These are phyloP conservation scores for Apiotrichum gamsii DNA, from an alignment of 1,284 basidiomycete species.

Conservation along the genomic window DNA sequence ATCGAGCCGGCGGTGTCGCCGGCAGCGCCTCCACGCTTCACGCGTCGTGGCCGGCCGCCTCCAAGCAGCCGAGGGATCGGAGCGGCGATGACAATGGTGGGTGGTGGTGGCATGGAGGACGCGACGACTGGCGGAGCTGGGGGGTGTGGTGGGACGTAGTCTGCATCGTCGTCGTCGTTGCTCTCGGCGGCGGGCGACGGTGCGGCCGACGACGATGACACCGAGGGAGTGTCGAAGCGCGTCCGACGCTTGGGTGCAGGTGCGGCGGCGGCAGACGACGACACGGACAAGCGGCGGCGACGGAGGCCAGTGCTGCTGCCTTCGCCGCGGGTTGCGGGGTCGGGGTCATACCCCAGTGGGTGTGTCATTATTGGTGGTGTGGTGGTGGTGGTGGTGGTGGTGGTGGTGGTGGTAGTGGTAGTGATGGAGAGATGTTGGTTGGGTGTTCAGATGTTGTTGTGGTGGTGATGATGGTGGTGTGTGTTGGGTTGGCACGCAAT, in stretches of 20 bases:
- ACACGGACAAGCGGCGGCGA: neutral
- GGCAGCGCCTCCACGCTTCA: neutral
- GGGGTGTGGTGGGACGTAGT: neutral
- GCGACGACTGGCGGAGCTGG: too few relatives aligned
- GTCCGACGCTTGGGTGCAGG: neutral
- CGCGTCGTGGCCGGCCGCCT: constrained; percentile 4
- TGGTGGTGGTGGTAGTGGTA: too few relatives aligned
- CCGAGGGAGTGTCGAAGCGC: neutral
- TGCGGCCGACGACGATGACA: neutral
- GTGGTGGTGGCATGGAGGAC: too few relatives aligned
- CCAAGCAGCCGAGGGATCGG: neutral
- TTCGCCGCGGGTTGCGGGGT: constrained; percentile 13
- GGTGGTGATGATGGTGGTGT: too few relatives aligned
- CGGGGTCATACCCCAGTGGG: constrained; percentile 14
- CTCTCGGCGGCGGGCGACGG: neutral
- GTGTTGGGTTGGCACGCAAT: too few relatives aligned
- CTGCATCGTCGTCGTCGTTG: neutral
- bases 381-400: too few relatives aligned
- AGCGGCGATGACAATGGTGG: too few relatives aligned
- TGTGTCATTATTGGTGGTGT: neutral
- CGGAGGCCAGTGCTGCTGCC: constrained; percentile 12
- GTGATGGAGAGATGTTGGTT: too few relatives aligned
- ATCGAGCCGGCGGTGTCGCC: too few relatives aligned
- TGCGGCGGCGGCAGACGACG: neutral
- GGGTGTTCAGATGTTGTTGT: too few relatives aligned